A percentile compares a stretch with the other conserved stretches of the same genome.
Evolutionary conservation across 2,329 filamentous ascomycete genomes (phyloP).

Genomic region (Teratosphaeria viscida): DNA sequence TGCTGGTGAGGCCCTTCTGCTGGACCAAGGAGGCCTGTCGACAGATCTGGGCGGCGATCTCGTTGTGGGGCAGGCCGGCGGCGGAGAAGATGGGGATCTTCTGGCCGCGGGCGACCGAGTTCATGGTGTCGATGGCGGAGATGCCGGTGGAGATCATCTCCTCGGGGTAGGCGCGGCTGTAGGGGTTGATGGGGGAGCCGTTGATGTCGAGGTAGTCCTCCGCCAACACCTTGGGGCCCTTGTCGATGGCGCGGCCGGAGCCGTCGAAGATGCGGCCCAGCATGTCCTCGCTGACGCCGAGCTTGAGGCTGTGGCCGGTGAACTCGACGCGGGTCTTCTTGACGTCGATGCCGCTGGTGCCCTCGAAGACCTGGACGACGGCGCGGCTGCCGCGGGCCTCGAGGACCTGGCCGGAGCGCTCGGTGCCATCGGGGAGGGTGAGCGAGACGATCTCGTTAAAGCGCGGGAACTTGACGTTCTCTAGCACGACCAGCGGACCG

Average conservation of each 20-base stretch:
- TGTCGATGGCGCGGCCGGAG: slow-evolving; percentile 95
- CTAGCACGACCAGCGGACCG: slow-evolving; percentile 91
- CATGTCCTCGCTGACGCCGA: slow-evolving; percentile 99
- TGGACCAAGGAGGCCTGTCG: slow-evolving; percentile 90
- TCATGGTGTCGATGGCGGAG: slow-evolving; percentile 96
- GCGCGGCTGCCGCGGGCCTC: slow-evolving; percentile 94
- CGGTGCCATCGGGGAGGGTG: slow-evolving; percentile 88
- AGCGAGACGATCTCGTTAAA: slow-evolving; percentile 98
- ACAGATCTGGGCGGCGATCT: slow-evolving; percentile 98
- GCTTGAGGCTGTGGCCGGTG: slow-evolving; percentile 91
- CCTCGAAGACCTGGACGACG: slow-evolving; percentile 97
- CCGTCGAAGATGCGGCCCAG: slow-evolving; percentile 97
- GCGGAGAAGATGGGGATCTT: slow-evolving; percentile 99
- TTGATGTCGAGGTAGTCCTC: slow-evolving; percentile 99
- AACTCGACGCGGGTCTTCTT: slow-evolving; percentile 99
- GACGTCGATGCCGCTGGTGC: slow-evolving; percentile 92
- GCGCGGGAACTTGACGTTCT: slow-evolving; percentile 93
- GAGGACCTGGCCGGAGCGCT: slow-evolving; percentile 88
- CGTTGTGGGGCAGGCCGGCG: slow-evolving; percentile 95
- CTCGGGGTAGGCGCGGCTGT: slow-evolving; percentile 94
- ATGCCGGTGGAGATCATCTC: slow-evolving; percentile 99
- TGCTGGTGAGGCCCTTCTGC: slow-evolving; percentile 51
- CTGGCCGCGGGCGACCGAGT: slow-evolving; percentile 85
- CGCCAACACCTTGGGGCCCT: slow-evolving; percentile 93
- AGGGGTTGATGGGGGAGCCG: slow-evolving; percentile 96